These are phyloP conservation scores for Neodidymelliopsis sp. DNA, from an alignment of 2,329 filamentous ascomycete species.

Conservation along the genomic window DNA sequence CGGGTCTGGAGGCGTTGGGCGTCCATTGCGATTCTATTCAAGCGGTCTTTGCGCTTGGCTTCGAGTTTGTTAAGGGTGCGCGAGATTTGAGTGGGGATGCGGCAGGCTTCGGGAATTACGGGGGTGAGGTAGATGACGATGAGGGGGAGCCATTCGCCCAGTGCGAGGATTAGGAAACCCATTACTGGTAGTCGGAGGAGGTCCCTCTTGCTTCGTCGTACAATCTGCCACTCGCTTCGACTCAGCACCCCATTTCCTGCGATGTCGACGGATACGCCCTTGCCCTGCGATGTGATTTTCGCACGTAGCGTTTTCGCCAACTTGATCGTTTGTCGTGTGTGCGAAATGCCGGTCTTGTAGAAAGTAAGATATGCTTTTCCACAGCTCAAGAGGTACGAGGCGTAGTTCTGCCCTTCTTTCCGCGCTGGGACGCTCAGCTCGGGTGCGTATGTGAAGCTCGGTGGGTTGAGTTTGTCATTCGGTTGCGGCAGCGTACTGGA, in stretches of 20 bases:
- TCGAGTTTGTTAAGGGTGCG: constrained; percentile 64
- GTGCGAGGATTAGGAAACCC: constrained; percentile 74
- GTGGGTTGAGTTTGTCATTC: constrained; percentile 68
- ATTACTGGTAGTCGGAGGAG: constrained; percentile 81
- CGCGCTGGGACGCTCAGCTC: constrained; percentile 69
- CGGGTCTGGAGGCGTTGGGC: constrained; percentile 25
- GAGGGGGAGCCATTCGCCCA: constrained; percentile 86
- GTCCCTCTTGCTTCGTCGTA: constrained; percentile 74
- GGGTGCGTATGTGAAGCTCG: constrained; percentile 75
- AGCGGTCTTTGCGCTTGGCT: constrained; percentile 31
- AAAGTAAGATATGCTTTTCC: constrained; percentile 82
- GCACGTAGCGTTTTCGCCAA: constrained; percentile 55
- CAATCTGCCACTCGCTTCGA: constrained; percentile 74
- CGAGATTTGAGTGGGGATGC: constrained; percentile 79
- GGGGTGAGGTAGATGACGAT: constrained; percentile 75
- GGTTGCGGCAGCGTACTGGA: constrained; percentile 16
- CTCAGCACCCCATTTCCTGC: constrained; percentile 52
- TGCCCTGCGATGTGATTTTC: constrained; percentile 25
- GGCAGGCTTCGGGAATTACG: constrained; percentile 80
- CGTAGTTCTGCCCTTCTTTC: constrained; percentile 53
- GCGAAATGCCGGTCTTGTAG: constrained; percentile 85
- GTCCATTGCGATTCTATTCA: constrained; percentile 24
- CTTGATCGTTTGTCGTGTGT: constrained; percentile 72
- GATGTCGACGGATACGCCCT: constrained; percentile 7
- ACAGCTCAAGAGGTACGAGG: constrained; percentile 64